Evolutionary conservation across 2,329 filamentous ascomycete species (phyloP).

Genomic region (Aureobasidium sp.): DNA sequence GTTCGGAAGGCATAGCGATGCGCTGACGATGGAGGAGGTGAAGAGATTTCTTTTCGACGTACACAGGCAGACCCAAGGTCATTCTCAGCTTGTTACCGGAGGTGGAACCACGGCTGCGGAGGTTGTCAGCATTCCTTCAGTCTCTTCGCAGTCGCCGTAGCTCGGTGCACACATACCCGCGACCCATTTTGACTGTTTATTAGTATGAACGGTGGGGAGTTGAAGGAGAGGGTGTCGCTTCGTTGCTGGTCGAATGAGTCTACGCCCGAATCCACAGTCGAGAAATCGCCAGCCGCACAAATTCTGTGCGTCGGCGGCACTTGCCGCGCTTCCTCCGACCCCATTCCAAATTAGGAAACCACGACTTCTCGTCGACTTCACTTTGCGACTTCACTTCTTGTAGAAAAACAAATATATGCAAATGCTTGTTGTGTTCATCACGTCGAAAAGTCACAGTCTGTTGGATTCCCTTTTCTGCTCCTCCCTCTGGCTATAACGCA

Average conservation of each 20-base stretch:
- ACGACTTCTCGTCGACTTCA: neutral
- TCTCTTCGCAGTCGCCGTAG: conserved; percentile 15
- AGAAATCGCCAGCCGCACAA: conserved; percentile 5
- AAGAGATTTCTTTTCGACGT: conserved; percentile 46
- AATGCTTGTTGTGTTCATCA: neutral
- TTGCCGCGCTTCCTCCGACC: conserved; percentile 1
- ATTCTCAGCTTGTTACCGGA: conserved; percentile 99
- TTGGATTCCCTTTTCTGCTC: neutral
- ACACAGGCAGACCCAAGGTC: conserved; percentile 99
- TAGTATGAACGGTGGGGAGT: conserved; percentile 17
- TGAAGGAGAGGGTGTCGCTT: conserved; percentile 17
- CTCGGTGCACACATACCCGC: conserved; percentile 32
- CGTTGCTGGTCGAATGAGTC: conserved; percentile 17
- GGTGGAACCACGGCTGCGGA: conserved; percentile 66
- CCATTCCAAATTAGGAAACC: neutral
- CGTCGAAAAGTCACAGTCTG: conserved; percentile 8
- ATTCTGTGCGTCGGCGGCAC: conserved; percentile 11
- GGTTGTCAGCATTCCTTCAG: conserved; percentile 10
- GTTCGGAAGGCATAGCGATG: conserved; percentile 6
- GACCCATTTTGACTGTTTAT: conserved; percentile 33
- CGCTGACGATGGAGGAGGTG: conserved; percentile 1
- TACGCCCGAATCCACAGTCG: neutral
- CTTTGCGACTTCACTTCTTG: neutral
- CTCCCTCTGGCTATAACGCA: neutral
- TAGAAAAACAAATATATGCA: neutral